Conservation (phyloP, 116 monocot species). For the Cymodocea nodosa region DNA sequence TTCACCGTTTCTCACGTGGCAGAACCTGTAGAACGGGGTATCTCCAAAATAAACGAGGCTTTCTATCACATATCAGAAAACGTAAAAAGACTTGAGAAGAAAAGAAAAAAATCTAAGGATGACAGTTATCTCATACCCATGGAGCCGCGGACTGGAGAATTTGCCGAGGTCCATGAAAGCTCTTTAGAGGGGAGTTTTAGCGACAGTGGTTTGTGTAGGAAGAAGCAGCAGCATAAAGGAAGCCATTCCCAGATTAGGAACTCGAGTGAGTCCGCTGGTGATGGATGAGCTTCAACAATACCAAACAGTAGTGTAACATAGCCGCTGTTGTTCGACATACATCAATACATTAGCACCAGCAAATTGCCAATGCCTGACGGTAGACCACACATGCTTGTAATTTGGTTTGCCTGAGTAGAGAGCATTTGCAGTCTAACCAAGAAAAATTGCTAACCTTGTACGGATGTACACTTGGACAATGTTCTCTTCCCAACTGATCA, state of each 20-base stretch:
- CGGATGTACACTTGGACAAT: background rate
- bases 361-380: too few relatives aligned
- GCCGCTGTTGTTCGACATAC: background rate
- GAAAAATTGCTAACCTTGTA: background rate
- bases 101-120: conserved; percentile 62
- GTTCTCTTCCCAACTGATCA: background rate
- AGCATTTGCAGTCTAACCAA: background rate
- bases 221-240: conserved; percentile 13
- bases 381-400: background rate
- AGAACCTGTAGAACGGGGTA: conserved; percentile 83
- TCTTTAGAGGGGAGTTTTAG: conserved; percentile 57
- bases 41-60: conserved; percentile 67
- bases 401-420: too few relatives aligned
- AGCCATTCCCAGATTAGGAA: conserved; percentile 14
- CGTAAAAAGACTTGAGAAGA: conserved; percentile 61
- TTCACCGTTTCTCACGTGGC: conserved; percentile 96
- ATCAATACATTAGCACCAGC: background rate
- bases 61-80: conserved; percentile 84
- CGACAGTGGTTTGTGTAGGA: conserved; percentile 50
- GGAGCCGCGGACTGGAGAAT: conserved; percentile 41
- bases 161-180: conserved; percentile 39
- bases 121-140: conserved; percentile 77
- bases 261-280: conserved; percentile 15
- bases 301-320: background rate
- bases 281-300: conserved; percentile 15